These are phyloP conservation scores for Leccinum arenicola DNA, from an alignment of 768 basidiomycete species.

Conservation along the genomic window DNA sequence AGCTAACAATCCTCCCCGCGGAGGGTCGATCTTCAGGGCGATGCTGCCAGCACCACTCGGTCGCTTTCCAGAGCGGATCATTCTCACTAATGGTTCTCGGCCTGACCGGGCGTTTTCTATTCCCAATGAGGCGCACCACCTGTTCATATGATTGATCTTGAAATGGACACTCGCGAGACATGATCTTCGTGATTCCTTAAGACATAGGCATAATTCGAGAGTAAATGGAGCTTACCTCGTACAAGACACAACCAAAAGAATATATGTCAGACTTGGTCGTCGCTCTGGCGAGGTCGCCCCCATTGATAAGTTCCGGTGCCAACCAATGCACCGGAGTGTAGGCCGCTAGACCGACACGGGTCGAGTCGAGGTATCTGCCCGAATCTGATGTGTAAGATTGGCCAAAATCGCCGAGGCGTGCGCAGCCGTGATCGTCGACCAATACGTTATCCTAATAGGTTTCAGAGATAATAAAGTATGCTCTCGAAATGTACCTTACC, in stretches of 20 bases:
- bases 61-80: conserved; percentile 15
- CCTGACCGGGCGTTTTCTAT: background rate
- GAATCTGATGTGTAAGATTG: conserved; percentile 24
- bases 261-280: conserved; percentile 23
- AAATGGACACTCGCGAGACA: conserved; percentile 17
- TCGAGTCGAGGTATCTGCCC: conserved; percentile 22
- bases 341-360: conserved; percentile 14
- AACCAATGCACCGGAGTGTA: conserved; percentile 18
- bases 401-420: conserved; percentile 28
- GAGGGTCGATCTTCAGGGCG: conserved; percentile 12
- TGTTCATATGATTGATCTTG: background rate
- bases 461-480: background rate
- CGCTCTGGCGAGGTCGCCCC: conserved; percentile 3
- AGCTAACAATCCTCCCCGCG: conserved; percentile 2
- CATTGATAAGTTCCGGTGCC: conserved; percentile 26
- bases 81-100: conserved; percentile 4
- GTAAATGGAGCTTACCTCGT: conserved; percentile 22
- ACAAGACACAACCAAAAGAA: conserved; percentile 29
- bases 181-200: conserved; percentile 14
- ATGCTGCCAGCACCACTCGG: conserved; percentile 10
- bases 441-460: conserved; percentile 23
- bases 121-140: background rate
- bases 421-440: conserved; percentile 12
- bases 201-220: background rate
- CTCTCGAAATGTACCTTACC: conserved; percentile 14